Evolutionary conservation across 257 asterid genomes (phyloP).

Genomic region (Nicotiana noctiflora): DNA sequence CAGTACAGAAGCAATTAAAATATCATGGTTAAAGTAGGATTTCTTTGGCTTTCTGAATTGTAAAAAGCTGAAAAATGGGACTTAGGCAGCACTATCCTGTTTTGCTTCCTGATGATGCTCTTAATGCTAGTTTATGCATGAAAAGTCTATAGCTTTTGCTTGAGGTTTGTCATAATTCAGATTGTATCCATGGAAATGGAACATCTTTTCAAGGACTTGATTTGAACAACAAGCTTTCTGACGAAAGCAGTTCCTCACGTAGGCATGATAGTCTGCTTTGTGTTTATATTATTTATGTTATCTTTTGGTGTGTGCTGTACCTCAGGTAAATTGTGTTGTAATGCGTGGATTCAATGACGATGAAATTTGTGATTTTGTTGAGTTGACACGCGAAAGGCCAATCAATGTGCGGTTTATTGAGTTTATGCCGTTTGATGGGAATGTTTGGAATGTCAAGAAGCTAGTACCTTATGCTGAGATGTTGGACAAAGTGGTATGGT

Average conservation of each 20-base stretch:
- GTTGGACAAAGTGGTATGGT: conserved; percentile 94
- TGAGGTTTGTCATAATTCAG: background rate
- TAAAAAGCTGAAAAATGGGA: background rate
- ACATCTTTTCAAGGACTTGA: background rate
- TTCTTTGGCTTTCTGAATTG: background rate
- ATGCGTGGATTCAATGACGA: conserved; percentile 99
- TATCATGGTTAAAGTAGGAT: background rate
- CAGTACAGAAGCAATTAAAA: background rate
- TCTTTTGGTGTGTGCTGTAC: conserved; percentile 15
- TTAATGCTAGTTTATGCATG: background rate
- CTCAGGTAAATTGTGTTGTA: conserved; percentile 89
- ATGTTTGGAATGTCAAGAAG: conserved; percentile 97
- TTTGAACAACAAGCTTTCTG: background rate
- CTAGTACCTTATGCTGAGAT: conserved; percentile 88
- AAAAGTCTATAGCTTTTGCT: background rate
- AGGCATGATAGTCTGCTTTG: background rate
- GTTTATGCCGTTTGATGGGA: conserved; percentile 99
- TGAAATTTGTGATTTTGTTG: conserved; percentile 85
- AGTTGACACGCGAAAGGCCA: conserved; percentile 86
- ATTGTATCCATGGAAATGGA: background rate
- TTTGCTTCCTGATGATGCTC: background rate
- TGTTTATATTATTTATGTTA: background rate
- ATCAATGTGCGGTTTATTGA: conserved; percentile 91
- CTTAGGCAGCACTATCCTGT: background rate
- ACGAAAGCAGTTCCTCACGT: background rate